Evolutionary conservation across 768 basidiomycete species (phyloP).

Genomic region (Coprinellus micaceus): DNA sequence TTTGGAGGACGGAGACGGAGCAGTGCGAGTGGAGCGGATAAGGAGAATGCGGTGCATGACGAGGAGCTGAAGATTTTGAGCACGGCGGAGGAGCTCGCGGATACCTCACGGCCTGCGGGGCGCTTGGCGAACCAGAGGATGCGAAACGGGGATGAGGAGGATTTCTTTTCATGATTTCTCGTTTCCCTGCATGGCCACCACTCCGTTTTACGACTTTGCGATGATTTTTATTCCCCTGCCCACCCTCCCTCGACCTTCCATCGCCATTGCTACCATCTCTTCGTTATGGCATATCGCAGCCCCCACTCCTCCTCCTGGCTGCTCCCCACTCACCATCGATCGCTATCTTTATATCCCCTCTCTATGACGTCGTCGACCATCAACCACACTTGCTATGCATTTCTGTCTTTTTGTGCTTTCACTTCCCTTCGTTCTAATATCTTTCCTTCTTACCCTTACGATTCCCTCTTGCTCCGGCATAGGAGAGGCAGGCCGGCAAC

Average conservation of each 20-base stretch:
- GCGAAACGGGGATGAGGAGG: slow-evolving; percentile 30
- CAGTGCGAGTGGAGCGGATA: slow-evolving; percentile 34
- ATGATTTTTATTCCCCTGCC: not conserved
- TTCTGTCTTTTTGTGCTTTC: not conserved
- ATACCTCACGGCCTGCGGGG: slow-evolving; percentile 58
- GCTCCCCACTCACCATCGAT: no score
- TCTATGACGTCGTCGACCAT: no score
- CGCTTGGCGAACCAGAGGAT: slow-evolving; percentile 60
- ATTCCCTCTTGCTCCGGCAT: not conserved
- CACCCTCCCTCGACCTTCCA: not conserved
- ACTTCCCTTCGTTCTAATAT: not conserved
- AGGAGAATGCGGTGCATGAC: slow-evolving; percentile 54
- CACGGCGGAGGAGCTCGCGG: slow-evolving; percentile 77
- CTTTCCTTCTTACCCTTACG: slow-evolving; percentile 4
- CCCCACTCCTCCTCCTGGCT: no score
- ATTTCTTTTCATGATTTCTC: slow-evolving; percentile 1
- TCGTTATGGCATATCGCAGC: no score
- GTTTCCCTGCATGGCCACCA: not conserved
- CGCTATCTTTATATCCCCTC: no score
- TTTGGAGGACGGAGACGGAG: slow-evolving; percentile 45
- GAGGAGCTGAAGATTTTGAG: slow-evolving; percentile 46
- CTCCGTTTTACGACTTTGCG: not conserved
- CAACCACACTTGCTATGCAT: not conserved
- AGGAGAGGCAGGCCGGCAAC: no score
- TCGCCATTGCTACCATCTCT: no score